These are phyloP conservation scores for Catharanthus roseus DNA, from an alignment of 257 asterid species.

Conservation along the genomic window DNA sequence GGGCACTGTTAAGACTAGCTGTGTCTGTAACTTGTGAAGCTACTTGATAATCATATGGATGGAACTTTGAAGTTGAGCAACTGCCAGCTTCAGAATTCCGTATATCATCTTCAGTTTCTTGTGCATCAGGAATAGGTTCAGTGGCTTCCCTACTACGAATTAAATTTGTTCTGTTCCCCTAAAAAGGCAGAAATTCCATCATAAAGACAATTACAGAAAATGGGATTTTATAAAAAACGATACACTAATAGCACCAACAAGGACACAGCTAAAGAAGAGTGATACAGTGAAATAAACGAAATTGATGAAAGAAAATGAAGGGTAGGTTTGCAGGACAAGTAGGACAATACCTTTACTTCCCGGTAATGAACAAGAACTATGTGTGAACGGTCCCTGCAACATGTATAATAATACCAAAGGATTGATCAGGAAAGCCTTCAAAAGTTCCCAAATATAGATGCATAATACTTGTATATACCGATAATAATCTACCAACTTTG, in stretches of 20 bases:
- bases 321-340: conserved; percentile 14
- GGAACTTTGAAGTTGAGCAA: conserved; percentile 49
- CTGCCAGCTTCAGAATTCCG: conserved; percentile 48
- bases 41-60: conserved; percentile 52
- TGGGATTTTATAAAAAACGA: background rate
- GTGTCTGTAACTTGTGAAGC: conserved; percentile 67
- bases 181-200: conserved; percentile 19
- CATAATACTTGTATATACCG: background rate
- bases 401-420: conserved; percentile 23
- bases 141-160: conserved; percentile 52
- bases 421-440: conserved; percentile 20
- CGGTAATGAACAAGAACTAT: conserved; percentile 96
- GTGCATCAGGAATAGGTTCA: conserved; percentile 36
- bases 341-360: conserved; percentile 71
- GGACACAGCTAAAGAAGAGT: background rate
- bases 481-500: background rate
- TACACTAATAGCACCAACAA: no score
- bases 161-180: conserved; percentile 70
- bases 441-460: conserved; percentile 4
- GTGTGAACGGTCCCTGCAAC: conserved; percentile 74
- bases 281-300: background rate
- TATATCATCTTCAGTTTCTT: conserved; percentile 37
- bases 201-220: background rate
- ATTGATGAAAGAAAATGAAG: conserved; percentile 13
- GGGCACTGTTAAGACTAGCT: conserved; percentile 58